Percentiles rank a stretch among this genome's conserved stretches.
phyloP scores from a whole-genome alignment of 495 filamentous ascomycete species.

The Lepidopterella palustris region DNA sequence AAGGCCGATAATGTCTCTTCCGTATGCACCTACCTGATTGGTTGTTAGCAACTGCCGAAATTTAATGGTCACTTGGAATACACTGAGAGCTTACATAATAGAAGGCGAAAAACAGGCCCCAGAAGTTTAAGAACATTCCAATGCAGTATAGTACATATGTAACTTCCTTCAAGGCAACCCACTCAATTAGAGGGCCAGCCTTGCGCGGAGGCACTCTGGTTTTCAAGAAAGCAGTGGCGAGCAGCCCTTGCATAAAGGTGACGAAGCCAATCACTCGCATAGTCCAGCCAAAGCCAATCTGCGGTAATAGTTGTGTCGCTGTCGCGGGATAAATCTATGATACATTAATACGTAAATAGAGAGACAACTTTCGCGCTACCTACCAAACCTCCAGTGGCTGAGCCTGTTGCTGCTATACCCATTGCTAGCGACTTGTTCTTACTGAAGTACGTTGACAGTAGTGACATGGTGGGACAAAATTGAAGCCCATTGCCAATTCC shows the following conservation, averaged over 20 bases:
- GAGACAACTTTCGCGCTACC: background rate
- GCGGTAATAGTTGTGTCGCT: slow-evolving; percentile 62
- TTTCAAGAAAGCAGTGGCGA: slow-evolving; percentile 18
- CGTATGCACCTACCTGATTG: slow-evolving; percentile 25
- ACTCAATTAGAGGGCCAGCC: slow-evolving; percentile 38
- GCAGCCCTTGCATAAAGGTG: slow-evolving; percentile 25
- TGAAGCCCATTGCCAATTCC: slow-evolving; percentile 69
- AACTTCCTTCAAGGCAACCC: slow-evolving; percentile 36
- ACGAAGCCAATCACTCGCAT: slow-evolving; percentile 39
- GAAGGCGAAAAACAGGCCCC: slow-evolving; percentile 36
- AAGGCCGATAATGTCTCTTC: slow-evolving; percentile 25
- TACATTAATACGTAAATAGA: too few species aligned
- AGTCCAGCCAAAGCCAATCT: slow-evolving; percentile 38
- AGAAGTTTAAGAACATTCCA: slow-evolving; percentile 36
- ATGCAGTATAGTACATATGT: slow-evolving; percentile 32
- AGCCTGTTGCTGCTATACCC: slow-evolving; percentile 60
- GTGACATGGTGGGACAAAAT: slow-evolving; percentile 62
- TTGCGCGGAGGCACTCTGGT: slow-evolving; percentile 37
- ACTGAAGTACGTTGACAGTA: slow-evolving; percentile 72
- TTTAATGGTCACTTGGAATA: background rate
- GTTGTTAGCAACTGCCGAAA: background rate
- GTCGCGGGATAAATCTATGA: slow-evolving; percentile 61
- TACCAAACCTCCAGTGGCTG: slow-evolving; percentile 64
- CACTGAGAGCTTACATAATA: slow-evolving; percentile 35
- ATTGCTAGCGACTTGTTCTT: slow-evolving; percentile 62